Base-by-base conservation (phyloP, 148 eudicot genomes). In the Rhododendron kiyosumense region DNA sequence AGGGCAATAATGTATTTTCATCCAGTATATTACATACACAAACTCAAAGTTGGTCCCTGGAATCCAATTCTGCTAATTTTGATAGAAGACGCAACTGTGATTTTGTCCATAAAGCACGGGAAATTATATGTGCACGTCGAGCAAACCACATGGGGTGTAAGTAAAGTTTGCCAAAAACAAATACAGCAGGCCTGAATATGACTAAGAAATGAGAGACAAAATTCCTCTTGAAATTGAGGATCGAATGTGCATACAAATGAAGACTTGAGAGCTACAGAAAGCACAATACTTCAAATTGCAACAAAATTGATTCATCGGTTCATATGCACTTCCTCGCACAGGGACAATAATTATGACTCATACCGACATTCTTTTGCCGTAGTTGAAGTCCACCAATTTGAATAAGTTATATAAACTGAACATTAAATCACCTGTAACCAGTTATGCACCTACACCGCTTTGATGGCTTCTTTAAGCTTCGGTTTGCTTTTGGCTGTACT, bases 391-490 rank as follows among this genome's bases (percentile, higher is more conserved):
- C 20, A 26, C 52, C 61, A 13, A 32, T 14, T 32, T 41, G 52
- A 26, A 5, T 13, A 17, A 18, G 59, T 54, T 32, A n/a, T n/a
- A n/a, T n/a, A 0, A 79, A 30, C 5, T 6, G 41, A 46, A 34
- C 51, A 7, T 30, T 14, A 5, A 73, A 84, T 38, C 22, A 22
- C 41, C 7, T 20, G 67, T 49, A 34, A 20, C 15, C 52, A 0
- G 28, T 18, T 32, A 59, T 65, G 61, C 28, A 59, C 78, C 86
- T 91, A 93, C 74, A 65, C 20, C 32, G 90, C 92, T 75, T 91
- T 94, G 34, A 86, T 36, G n/a, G 87, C 88, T 85, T 89, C 92
- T 85, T 87, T 89, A 81, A 75, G 81, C 88, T 71, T 90, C 17
- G 74, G 61, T 82, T 86, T 81, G 73, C 89, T 90, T 92, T 92